Conservation (phyloP, 2,329 filamentous ascomycete species). For the Claviceps pusilla region DNA sequence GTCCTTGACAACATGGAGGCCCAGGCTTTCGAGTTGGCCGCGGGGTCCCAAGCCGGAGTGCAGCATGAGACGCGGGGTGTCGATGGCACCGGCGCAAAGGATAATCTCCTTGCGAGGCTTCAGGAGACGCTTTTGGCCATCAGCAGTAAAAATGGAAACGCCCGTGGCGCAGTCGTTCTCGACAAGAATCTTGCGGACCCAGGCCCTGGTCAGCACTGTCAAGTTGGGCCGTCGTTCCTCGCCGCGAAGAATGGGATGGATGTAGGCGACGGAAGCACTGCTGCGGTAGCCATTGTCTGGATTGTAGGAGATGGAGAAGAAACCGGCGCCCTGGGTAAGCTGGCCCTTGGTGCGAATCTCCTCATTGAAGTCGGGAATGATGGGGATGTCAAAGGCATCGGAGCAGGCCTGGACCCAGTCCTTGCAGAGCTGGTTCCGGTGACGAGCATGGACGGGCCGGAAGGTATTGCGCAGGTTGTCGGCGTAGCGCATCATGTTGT, state of each 20-base stretch:
- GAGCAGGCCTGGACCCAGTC: constrained; percentile 80
- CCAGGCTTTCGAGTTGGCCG: constrained; percentile 35
- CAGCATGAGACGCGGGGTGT: constrained; percentile 56
- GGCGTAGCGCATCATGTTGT: constrained; percentile 65
- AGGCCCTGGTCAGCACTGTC: constrained; percentile 74
- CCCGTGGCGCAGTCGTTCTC: constrained; percentile 55
- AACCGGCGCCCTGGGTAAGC: constrained; percentile 64
- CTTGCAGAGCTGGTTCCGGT: constrained; percentile 80
- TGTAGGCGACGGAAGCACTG: constrained; percentile 80
- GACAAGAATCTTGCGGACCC: constrained; percentile 71
- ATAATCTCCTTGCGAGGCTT: constrained; percentile 61
- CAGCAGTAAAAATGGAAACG: constrained; percentile 48
- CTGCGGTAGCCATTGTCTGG: constrained; percentile 73
- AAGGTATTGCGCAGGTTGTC: constrained; percentile 82
- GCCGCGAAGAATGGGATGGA: constrained; percentile 75
- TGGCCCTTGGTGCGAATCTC: constrained; percentile 62
- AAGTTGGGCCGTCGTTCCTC: constrained; percentile 73
- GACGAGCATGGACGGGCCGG: constrained; percentile 70
- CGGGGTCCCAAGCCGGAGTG: constrained; percentile 42
- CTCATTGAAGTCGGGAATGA: constrained; percentile 75
- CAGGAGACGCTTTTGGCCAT: constrained; percentile 38
- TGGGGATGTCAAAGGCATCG: constrained; percentile 61
- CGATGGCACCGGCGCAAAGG: constrained; percentile 64
- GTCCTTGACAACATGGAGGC: constrained; percentile 40
- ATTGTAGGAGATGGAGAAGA: constrained; percentile 85